phyloP scores from a whole-genome alignment of 75 land plant species.

The Pinus taeda region DNA sequence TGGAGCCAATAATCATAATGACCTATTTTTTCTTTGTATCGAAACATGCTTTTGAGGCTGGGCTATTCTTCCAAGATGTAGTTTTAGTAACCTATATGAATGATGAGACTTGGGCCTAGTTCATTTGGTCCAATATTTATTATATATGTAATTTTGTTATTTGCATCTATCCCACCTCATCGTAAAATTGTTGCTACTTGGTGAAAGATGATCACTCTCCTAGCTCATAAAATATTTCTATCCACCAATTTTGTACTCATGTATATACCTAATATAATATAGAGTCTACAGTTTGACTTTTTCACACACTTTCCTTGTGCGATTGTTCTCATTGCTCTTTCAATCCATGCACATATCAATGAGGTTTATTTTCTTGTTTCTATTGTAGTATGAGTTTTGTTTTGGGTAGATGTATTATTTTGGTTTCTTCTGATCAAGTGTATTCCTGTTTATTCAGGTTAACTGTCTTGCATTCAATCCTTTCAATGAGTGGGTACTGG shows the following conservation, averaged over 20 bases:
- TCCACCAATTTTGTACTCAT: background rate
- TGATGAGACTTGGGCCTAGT: too few species aligned
- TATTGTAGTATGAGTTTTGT: background rate
- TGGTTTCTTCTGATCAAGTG: background rate
- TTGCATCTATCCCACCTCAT: too few species aligned
- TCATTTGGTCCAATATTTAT: too few species aligned
- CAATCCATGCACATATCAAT: background rate
- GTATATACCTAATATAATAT: background rate
- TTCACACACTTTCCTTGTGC: background rate
- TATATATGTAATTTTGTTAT: too few species aligned
- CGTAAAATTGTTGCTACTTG: too few species aligned
- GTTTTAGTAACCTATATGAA: too few species aligned
- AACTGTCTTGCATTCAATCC: slow-evolving; percentile 89
- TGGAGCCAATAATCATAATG: too few species aligned
- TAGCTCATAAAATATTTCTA: background rate
- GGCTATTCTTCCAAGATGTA: too few species aligned
- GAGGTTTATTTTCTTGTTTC: background rate
- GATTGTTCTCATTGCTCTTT: background rate
- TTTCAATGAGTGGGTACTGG: slow-evolving; percentile 85
- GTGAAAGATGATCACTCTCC: too few species aligned
- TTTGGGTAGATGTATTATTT: background rate
- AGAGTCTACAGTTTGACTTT: background rate
- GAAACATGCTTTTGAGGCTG: too few species aligned
- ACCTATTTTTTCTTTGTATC: too few species aligned
- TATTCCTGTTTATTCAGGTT: slow-evolving; percentile 44